Conservation (phyloP, 2,329 filamentous ascomycete genomes). For the Cladophialophora chaetospira region DNA sequence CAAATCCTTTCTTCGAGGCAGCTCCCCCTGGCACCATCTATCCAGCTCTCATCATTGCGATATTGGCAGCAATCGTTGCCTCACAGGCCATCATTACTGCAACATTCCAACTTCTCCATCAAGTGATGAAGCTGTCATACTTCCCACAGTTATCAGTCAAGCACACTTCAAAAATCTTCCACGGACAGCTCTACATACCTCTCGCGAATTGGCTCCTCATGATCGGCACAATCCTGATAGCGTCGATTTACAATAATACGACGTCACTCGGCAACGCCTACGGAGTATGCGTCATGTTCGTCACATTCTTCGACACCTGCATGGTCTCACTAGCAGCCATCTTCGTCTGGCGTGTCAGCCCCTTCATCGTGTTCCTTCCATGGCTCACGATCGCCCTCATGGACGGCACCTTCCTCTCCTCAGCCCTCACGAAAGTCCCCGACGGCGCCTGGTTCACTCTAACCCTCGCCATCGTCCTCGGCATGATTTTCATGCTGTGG, state of each 20-base stretch:
- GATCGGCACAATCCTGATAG: conserved; percentile 73
- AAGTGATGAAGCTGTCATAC: conserved; percentile 73
- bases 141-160: conserved; percentile 75
- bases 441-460: conserved; percentile 79
- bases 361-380: conserved; percentile 61
- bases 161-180: conserved; percentile 69
- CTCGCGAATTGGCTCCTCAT: conserved; percentile 76
- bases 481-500: conserved; percentile 71
- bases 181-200: conserved; percentile 76
- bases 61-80: conserved; percentile 72
- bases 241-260: conserved; percentile 70
- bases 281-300: conserved; percentile 76
- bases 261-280: conserved; percentile 73
- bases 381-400: conserved; percentile 67
- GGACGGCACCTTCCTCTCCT: conserved; percentile 70
- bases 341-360: conserved; percentile 66
- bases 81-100: conserved; percentile 78
- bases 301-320: conserved; percentile 61
- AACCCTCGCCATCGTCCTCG: conserved; percentile 63
- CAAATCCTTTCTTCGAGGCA: conserved; percentile 74
- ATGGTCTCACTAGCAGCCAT: conserved; percentile 73
- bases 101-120: conserved; percentile 69
- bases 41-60: conserved; percentile 67
- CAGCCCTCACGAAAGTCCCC: conserved; percentile 71
- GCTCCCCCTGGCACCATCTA: conserved; percentile 69